Conservation (phyloP, 257 asterid species). For the Buddleja alternifolia region DNA sequence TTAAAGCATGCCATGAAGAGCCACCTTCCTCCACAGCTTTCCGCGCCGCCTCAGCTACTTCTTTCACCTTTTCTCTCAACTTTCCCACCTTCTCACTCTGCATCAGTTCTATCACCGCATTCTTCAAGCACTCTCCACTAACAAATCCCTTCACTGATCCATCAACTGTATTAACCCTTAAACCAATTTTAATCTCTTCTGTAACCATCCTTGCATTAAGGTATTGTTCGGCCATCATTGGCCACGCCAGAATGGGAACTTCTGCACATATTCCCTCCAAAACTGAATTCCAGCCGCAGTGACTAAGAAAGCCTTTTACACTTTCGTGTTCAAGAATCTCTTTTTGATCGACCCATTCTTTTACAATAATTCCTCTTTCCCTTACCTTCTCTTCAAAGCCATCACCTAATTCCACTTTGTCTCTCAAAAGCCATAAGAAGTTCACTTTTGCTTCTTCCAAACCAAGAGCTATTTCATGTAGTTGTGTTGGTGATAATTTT, state of each 20-base stretch:
- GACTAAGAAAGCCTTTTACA: slow-evolving; percentile 66
- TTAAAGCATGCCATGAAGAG: slow-evolving; percentile 56
- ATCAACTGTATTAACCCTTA: slow-evolving; percentile 42
- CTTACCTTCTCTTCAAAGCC: slow-evolving; percentile 40
- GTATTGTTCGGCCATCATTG: slow-evolving; percentile 80
- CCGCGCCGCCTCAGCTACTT: slow-evolving; percentile 46
- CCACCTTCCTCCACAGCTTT: slow-evolving; percentile 62
- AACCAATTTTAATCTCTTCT: slow-evolving; percentile 64
- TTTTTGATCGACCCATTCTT: slow-evolving; percentile 75
- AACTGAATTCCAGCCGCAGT: slow-evolving; percentile 81
- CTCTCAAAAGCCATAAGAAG: slow-evolving; percentile 65
- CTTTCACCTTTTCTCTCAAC: slow-evolving; percentile 44
- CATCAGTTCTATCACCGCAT: slow-evolving; percentile 53
- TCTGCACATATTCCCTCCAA: slow-evolving; percentile 68
- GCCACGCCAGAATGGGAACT: slow-evolving; percentile 82
- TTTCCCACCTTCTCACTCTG: slow-evolving; percentile 52
- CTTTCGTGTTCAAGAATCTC: slow-evolving; percentile 51
- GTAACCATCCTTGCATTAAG: slow-evolving; percentile 63
- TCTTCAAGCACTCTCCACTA: slow-evolving; percentile 46
- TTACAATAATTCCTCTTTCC: slow-evolving; percentile 57
- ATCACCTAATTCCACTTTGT: slow-evolving; percentile 6
- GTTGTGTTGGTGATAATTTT: slow-evolving; percentile 44
- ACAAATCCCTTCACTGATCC: slow-evolving; percentile 63
- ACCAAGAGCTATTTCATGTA: slow-evolving; percentile 52
- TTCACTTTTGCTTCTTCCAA: slow-evolving; percentile 49